Percentiles rank a stretch among this genome's conserved stretches.
These are phyloP conservation scores for Chrysoporthe puriensis DNA, from an alignment of 2,329 filamentous ascomycete species.

Conservation along the genomic window DNA sequence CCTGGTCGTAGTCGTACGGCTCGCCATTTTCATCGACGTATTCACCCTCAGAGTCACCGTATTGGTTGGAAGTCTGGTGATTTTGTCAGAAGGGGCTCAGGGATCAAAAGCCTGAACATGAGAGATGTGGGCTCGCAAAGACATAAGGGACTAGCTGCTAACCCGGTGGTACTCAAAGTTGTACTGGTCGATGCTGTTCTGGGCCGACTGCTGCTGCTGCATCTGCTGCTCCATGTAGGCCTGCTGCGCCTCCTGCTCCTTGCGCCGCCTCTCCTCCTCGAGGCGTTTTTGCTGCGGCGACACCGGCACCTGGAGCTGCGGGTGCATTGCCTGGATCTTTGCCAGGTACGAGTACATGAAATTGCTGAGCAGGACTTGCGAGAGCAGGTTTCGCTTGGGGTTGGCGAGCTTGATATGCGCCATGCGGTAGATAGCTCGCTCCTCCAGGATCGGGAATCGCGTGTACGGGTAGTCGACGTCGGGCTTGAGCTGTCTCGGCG, in stretches of 20 bases:
- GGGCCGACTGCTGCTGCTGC: conserved; percentile 38
- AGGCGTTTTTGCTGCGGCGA: conserved; percentile 61
- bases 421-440: conserved; percentile 97
- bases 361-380: conserved; percentile 94
- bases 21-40: conserved; percentile 41
- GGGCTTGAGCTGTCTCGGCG: conserved; percentile 69
- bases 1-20: conserved; percentile 42
- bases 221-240: conserved; percentile 49
- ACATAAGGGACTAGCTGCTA: conserved; percentile 24
- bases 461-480: conserved; percentile 98
- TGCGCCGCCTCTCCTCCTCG: conserved; percentile 53
- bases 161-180: conserved; percentile 44
- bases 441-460: conserved; percentile 90
- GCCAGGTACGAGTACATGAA: conserved; percentile 99
- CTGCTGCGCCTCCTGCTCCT: conserved; percentile 48
- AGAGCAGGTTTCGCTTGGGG: conserved; percentile 85
- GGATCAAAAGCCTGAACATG: background rate
- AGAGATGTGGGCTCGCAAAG: background rate
- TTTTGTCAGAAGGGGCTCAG: conserved; percentile 6
- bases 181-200: conserved; percentile 35
- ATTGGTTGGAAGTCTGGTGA: conserved; percentile 36
- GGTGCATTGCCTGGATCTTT: conserved; percentile 98
- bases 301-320: conserved; percentile 87
- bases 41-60: conserved; percentile 37
- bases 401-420: conserved; percentile 99